Evolutionary conservation across 2,329 filamentous ascomycete species (phyloP), one percentile per base, ranked within the genome.

Genomic region (Aspergillus thermomutatus): DNA sequence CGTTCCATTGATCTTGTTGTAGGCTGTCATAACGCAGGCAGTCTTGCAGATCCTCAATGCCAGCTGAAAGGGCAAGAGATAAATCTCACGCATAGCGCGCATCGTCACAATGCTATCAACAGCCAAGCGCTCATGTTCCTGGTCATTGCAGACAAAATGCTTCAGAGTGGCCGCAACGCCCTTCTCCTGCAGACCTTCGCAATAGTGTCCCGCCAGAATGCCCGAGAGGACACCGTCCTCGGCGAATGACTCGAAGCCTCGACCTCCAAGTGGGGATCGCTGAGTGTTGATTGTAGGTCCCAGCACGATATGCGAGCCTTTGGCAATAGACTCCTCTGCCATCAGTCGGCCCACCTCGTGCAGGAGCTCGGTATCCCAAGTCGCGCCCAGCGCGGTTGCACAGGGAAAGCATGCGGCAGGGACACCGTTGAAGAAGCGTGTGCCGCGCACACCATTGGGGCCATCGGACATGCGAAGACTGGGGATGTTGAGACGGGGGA

Each of bases 211-310:
- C 11, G 88, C 87, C 58, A 92, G 77, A 60, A 87, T 88, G 31
- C 89, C 89, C 0, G 89, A 90, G 4, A 95, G 80, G 9, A 87
- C 82, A 0, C 90, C 90, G 63, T 94, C 91, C 71, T 94, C 91
- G 0, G 89, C 91, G 71, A 92, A 94, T 0, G 90, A 92, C 73
- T 95, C 91, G 64, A 94, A 95, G 61, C 92, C 92, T 58, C 91
- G 83, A 19, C 91, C 91, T n/a, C 90, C 90, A 0, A 94, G 80
- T 0, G 91, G 91, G 50, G 89, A 89, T 17, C 91, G 84, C 66
- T 94, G 90, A 79, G 91, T 87, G 75, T 90, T 92, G 34, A 92
- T 86, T 0, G 90, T 92, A 2, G 89, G 90, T 0, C 87, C 90
- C 8, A 93, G 80, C 4, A 92, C 79, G 34, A 92, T 82, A 58